Conservation (phyloP, 345 rosid genomes). For the Salix caprea region DNA sequence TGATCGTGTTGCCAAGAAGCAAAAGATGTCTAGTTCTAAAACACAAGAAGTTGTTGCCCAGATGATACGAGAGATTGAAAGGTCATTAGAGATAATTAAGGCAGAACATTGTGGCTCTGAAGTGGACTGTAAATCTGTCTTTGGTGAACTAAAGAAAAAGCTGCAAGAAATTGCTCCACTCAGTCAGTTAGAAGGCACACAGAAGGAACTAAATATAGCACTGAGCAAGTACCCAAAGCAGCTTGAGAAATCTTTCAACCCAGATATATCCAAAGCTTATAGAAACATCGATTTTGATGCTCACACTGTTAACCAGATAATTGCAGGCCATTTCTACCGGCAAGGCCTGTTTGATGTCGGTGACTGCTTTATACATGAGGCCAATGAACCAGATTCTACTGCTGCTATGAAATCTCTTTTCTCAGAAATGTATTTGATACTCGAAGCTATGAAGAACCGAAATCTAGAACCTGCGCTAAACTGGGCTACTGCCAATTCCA, state of each 20-base stretch:
- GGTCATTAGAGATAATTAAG: slow-evolving; percentile 29
- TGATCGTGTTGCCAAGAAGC: slow-evolving; percentile 73
- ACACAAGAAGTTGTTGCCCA: slow-evolving; percentile 51
- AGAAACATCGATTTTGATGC: slow-evolving; percentile 56
- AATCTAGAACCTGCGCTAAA: slow-evolving; percentile 56
- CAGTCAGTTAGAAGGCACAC: slow-evolving; percentile 47
- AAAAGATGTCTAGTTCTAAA: slow-evolving; percentile 52
- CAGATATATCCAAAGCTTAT: slow-evolving; percentile 66
- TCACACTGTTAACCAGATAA: slow-evolving; percentile 50
- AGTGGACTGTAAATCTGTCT: slow-evolving; percentile 28
- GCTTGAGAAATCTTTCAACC: slow-evolving; percentile 54
- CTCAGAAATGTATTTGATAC: slow-evolving; percentile 54
- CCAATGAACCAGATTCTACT: slow-evolving; percentile 42
- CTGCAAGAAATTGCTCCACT: slow-evolving; percentile 42
- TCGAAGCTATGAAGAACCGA: slow-evolving; percentile 51
- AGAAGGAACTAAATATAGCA: slow-evolving; percentile 61
- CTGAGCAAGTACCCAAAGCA: slow-evolving; percentile 56
- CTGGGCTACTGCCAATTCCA: slow-evolving; percentile 55
- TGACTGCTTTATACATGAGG: slow-evolving; percentile 55
- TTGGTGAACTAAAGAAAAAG: slow-evolving; percentile 42
- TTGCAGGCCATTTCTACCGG: slow-evolving; percentile 61
- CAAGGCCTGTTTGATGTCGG: slow-evolving; percentile 63
- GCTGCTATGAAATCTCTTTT: slow-evolving; percentile 37
- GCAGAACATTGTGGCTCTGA: slow-evolving; percentile 18
- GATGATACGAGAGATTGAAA: slow-evolving; percentile 51